Evolutionary conservation across 805 yeast species (phyloP).

Genomic region (Lipomyces yamanashiensis): DNA sequence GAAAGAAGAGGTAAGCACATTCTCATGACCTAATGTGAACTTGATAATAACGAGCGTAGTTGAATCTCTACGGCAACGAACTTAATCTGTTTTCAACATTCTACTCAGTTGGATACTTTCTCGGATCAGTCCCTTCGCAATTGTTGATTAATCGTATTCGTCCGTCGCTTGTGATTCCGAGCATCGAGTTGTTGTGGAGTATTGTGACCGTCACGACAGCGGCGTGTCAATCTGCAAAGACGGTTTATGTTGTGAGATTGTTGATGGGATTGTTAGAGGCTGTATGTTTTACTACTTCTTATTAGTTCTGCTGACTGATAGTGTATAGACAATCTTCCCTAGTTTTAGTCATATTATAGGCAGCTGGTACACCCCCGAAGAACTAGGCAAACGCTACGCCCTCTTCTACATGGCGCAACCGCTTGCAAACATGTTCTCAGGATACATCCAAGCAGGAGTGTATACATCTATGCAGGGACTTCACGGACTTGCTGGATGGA

Average conservation of each 20-base stretch:
- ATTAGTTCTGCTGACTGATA: constrained; percentile 48
- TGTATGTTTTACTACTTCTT: constrained; percentile 40
- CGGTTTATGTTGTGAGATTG: constrained; percentile 41
- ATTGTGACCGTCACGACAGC: constrained; percentile 47
- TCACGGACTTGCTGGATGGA: constrained; percentile 65
- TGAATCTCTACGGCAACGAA: constrained; percentile 41
- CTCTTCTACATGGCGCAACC: constrained; percentile 65
- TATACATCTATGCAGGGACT: constrained; percentile 52
- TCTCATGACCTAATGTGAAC: background rate
- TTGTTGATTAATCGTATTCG: constrained; percentile 43
- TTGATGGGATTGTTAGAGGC: constrained; percentile 43
- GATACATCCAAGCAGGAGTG: constrained; percentile 64
- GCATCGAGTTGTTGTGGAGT: constrained; percentile 53
- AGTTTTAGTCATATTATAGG: constrained; percentile 43
- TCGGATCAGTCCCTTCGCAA: constrained; percentile 53
- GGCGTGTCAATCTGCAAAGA: constrained; percentile 38
- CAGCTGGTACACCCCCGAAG: constrained; percentile 59
- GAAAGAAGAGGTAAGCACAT: constrained; percentile 54
- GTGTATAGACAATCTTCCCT: constrained; percentile 51
- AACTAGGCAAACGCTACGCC: constrained; percentile 63
- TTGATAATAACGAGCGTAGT: constrained; percentile 14
- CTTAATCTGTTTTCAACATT: constrained; percentile 28
- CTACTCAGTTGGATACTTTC: constrained; percentile 48
- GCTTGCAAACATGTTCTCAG: no score
- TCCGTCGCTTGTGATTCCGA: constrained; percentile 44